phyloP scores from a whole-genome alignment of 192 early-diverging fungal species.

The Coemansia sp. region DNA sequence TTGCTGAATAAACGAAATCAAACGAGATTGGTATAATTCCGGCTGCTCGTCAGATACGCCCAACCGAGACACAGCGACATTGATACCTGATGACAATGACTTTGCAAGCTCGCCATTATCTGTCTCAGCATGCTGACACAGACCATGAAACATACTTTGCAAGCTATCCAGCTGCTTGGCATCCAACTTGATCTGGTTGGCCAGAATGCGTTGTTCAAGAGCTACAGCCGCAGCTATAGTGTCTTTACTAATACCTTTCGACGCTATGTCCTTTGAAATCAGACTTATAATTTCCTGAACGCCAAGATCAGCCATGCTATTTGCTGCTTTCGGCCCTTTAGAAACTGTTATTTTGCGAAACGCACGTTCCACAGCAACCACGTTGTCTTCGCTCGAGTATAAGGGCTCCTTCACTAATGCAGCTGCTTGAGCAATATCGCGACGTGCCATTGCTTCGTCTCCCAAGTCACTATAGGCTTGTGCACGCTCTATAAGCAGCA shows the following conservation, averaged over 20 bases:
- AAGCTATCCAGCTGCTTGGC: conserved; percentile 6
- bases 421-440: conserved; percentile 37
- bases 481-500: conserved; percentile 31
- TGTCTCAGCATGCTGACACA: background rate
- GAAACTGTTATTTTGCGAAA: conserved; percentile 22
- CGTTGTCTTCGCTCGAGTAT: conserved; percentile 9
- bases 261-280: background rate
- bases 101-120: background rate
- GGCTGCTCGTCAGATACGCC: background rate
- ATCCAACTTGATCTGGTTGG: background rate
- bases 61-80: background rate
- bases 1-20: background rate
- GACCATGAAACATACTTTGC: conserved; percentile 19
- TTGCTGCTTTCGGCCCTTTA: background rate
- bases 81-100: conserved; percentile 8
- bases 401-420: conserved; percentile 23
- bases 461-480: conserved; percentile 27
- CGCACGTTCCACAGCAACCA: conserved; percentile 36
- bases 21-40: background rate
- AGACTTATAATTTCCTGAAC: background rate
- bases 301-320: background rate
- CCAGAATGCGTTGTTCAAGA: conserved; percentile 4
- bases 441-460: conserved; percentile 16
- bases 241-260: background rate
- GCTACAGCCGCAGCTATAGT: background rate